Conservation (phyloP, 129 eudicot species). For the Escallonia rubra region DNA sequence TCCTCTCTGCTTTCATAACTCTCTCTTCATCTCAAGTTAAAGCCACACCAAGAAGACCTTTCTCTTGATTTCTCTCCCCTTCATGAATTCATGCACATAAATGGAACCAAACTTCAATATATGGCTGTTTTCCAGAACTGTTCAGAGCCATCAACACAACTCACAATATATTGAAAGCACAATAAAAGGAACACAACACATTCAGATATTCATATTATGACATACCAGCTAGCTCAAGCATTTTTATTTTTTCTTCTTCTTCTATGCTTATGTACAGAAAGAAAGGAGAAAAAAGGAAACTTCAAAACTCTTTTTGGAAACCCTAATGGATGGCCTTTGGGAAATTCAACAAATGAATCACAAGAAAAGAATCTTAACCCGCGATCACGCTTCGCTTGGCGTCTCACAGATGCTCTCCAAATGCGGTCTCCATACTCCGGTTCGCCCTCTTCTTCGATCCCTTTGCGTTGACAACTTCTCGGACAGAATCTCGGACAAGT, state of each 20-base stretch:
- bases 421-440: constrained; percentile 46
- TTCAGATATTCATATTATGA: too few relatives aligned
- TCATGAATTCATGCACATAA: background rate
- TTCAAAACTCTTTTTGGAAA: constrained; percentile 8
- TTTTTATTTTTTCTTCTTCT: constrained; percentile 22
- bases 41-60: background rate
- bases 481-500: constrained; percentile 37
- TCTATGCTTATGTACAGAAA: constrained; percentile 22
- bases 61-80: background rate
- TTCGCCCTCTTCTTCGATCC: constrained; percentile 44
- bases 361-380: background rate
- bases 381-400: constrained; percentile 18
- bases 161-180: background rate
- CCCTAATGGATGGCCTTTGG: constrained; percentile 1
- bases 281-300: constrained; percentile 13
- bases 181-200: background rate
- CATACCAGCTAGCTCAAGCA: background rate
- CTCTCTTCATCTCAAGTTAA: background rate
- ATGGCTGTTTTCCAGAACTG: background rate
- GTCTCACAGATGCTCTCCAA: constrained; percentile 49
- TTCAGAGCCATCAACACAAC: constrained; percentile 2
- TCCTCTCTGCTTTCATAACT: background rate
- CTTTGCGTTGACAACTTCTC: constrained; percentile 32
- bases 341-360: background rate
- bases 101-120: background rate